phyloP scores from a whole-genome alignment of 257 asterid species.

The Ligustrum vulgare region DNA sequence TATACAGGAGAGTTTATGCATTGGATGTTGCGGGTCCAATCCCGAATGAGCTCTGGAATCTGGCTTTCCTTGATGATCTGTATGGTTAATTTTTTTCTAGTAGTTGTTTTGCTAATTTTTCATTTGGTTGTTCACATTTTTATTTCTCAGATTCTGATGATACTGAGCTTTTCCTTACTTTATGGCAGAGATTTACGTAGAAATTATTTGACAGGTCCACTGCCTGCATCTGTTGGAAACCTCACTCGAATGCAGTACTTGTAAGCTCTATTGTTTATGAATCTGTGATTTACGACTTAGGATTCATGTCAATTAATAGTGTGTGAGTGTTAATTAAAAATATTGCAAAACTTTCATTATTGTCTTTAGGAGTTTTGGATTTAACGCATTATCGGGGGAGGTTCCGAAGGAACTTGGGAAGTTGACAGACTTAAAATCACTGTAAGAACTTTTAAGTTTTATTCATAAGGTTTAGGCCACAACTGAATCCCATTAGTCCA shows the following conservation, averaged over 20 bases:
- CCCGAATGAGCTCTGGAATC: conserved; percentile 63
- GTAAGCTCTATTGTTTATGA: conserved; percentile 35
- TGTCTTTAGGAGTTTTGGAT: conserved; percentile 43
- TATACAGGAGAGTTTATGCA: conserved; percentile 45
- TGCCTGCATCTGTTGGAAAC: conserved; percentile 55
- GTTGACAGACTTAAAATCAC: conserved; percentile 50
- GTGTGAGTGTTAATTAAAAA: neutral
- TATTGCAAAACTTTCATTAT: conserved; percentile 7
- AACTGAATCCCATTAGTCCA: neutral
- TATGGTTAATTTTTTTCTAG: conserved; percentile 21
- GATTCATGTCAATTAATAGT: neutral
- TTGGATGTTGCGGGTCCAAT: conserved; percentile 40
- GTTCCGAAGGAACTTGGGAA: conserved; percentile 71
- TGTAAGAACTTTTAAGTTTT: conserved; percentile 41
- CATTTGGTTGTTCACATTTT: neutral
- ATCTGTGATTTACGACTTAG: neutral
- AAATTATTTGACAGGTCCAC: conserved; percentile 64
- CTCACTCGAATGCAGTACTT: conserved; percentile 64
- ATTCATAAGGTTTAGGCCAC: neutral
- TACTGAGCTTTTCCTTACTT: neutral
- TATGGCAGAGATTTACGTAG: conserved; percentile 51
- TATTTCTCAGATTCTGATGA: neutral
- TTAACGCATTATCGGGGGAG: conserved; percentile 67
- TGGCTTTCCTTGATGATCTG: conserved; percentile 49
- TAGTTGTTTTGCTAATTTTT: neutral